Evolutionary conservation across 352 stramenopile genomes (phyloP), one percentile per base, ranked within the genome.

Genomic region (Globisporangium yorkense): DNA sequence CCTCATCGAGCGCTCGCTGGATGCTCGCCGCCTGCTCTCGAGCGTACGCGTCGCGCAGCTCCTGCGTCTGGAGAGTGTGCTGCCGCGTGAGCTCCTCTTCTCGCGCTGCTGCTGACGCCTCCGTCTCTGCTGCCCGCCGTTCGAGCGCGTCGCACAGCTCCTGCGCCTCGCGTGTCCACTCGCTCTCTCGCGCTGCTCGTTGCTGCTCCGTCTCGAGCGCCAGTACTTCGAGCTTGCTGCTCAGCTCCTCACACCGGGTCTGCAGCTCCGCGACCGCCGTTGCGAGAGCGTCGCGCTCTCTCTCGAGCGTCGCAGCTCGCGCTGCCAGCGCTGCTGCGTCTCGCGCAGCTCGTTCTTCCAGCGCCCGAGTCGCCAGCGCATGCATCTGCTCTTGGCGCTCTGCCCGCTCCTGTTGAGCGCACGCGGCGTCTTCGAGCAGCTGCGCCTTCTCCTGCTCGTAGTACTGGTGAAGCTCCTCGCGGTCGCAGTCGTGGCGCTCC

Each of bases 381-480:
- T 75, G 68, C 5, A 69, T 63, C 9, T 68, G 56, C 46, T 73
- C 58, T 16, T 76, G 13, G 21, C 77, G 64, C 13, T 74, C 59
- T 31, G 75, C 54, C 39, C 83, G 66, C 0, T 55, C 46, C 0
- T 40, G 15, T 35, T 77, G 67, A 0, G 72, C 49, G 16, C 69
- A 61, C 3, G 51, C 45, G 2, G 81, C 57, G 46, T 87, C 77
- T 65, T 85, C 74, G 24, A 82, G 65, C 13, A 83, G n/a, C 24
- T 85, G 74, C 3, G 62, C 67, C 40, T 80, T 84, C 29, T 88
- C 80, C 43, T 87, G 72, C 27, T 85, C 54, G 33, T 75, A 87
- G 31, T 74, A 85, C 10, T 68, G 61, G 10, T 76, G 65, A 12
- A 89, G 41, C 50, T 86, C 74, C 27, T 79, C 60, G 58, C 80